Conservation (phyloP, 169 alveolate genomes). For the Plasmodium gaboni region DNA sequence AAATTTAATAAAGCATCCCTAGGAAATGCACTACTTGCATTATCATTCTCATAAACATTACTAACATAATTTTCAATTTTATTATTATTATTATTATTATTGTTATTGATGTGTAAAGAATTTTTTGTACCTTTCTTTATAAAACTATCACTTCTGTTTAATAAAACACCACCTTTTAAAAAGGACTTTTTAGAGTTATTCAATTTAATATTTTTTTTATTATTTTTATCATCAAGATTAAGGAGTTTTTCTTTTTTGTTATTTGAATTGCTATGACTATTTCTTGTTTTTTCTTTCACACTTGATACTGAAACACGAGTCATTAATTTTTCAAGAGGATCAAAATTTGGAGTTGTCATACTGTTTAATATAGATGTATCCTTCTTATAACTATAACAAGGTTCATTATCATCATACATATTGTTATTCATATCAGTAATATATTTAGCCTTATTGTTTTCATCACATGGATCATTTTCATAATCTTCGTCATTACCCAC, state of each 20-base stretch:
- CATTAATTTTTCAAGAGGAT: constrained; percentile 26
- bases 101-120: not conserved
- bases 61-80: not conserved
- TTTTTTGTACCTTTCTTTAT: constrained; percentile 12
- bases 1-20: not conserved
- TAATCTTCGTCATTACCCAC: too few species aligned
- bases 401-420: not conserved
- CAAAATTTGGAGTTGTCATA: not conserved
- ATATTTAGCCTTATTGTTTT: not conserved
- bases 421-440: not conserved
- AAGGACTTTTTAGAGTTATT: not conserved
- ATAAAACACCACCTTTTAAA: not conserved
- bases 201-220: constrained; percentile 2
- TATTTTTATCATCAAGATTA: not conserved
- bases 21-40: not conserved
- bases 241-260: not conserved
- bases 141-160: constrained; percentile 1
- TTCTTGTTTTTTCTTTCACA: constrained; percentile 8
- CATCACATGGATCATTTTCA: not conserved
- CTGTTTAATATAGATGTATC: too few species aligned
- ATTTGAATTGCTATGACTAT: not conserved
- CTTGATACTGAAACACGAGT: not conserved
- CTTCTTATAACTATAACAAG: too few species aligned
- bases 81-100: not conserved
- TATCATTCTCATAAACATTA: constrained; percentile 5